Evolutionary conservation across 202 grass and related monocot species (phyloP), one percentile per base, ranked within the genome.

Genomic region (Schoenoplectus triqueter): DNA sequence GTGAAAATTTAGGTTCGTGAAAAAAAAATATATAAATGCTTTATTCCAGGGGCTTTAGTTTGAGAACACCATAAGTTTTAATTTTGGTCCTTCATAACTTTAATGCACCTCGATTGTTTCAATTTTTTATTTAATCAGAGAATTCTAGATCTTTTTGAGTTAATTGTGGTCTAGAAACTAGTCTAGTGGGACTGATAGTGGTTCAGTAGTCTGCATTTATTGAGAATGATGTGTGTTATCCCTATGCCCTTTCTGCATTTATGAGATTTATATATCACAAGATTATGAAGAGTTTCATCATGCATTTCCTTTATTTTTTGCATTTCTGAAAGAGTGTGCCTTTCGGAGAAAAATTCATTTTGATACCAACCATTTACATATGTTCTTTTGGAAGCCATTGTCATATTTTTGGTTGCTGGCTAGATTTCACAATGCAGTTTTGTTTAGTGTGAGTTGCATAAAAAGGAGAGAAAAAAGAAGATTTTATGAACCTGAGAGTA

Each of bases 71-170:
- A 81, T 67, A 13, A 11, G 78, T 19, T 63, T 68, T 82, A 82
- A 82, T 55, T 82, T 68, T 9, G 2, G 18, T 56, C 18, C 7
- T 31, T 57, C 7, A 72, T 48, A 41, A 7, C 52, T 50, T 31
- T 52, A 82, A 82, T 69, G 60, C 62, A 68, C 46, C 65, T 52
- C 65, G 39, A 7, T 54, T 51, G 47, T 42, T 82, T 52, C 45
- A 9, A 21, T 14, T 82, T 51, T 41, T 6, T 14, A 54, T 56
- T 57, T 31, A 77, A 57, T 77, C 51, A 56, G 14, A 77, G 10
- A 59, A 77, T 83, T 67, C 31, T 67, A 83, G 47, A 83, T 83
- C 64, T 55, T 83, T 69, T 40, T 69, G 80, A 65, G 50, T 83
- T 69, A 83, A 83, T 59, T 69, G 64, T 40, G 13, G 51, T 50